These are phyloP conservation scores for Acacia pycnantha DNA, from an alignment of 331 rosid species.

Conservation along the genomic window DNA sequence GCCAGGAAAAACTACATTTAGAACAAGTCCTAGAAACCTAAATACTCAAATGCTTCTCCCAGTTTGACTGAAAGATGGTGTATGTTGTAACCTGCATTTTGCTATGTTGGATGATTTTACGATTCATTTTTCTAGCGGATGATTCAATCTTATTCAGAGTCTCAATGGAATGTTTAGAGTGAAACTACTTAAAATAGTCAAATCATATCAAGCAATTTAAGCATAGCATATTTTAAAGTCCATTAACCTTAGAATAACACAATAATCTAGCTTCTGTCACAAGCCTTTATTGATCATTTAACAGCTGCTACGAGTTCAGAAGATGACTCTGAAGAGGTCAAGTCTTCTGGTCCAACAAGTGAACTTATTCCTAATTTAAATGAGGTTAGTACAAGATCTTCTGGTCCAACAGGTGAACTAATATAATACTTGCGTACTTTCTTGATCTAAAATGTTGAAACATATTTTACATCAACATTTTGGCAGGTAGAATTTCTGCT, in stretches of 20 bases:
- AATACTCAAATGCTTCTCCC: background rate
- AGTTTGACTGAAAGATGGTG: background rate
- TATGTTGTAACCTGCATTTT: background rate
- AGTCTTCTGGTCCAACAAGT: constrained; percentile 44
- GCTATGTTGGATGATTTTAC: background rate
- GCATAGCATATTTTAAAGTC: background rate
- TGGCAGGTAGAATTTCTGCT: constrained; percentile 76
- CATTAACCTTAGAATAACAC: constrained; percentile 20
- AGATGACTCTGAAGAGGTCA: constrained; percentile 46
- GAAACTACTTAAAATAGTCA: background rate
- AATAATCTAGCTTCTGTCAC: constrained; percentile 24
- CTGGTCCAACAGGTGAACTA: background rate
- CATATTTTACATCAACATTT: constrained; percentile 29
- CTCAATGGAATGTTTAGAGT: background rate
- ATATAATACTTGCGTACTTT: constrained; percentile 3
- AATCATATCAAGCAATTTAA: background rate
- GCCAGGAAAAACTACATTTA: background rate
- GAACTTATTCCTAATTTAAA: constrained; percentile 49
- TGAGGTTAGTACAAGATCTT: constrained; percentile 49
- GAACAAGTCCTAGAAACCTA: background rate
- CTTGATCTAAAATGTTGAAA: constrained; percentile 23
- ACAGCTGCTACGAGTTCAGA: constrained; percentile 51
- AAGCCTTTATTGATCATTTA: constrained; percentile 32
- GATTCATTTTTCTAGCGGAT: background rate
- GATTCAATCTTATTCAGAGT: background rate